Percentiles rank a stretch among this genome's conserved stretches.
Evolutionary conservation across 352 stramenopile genomes (phyloP).

Genomic region (Phytophthora pini): DNA sequence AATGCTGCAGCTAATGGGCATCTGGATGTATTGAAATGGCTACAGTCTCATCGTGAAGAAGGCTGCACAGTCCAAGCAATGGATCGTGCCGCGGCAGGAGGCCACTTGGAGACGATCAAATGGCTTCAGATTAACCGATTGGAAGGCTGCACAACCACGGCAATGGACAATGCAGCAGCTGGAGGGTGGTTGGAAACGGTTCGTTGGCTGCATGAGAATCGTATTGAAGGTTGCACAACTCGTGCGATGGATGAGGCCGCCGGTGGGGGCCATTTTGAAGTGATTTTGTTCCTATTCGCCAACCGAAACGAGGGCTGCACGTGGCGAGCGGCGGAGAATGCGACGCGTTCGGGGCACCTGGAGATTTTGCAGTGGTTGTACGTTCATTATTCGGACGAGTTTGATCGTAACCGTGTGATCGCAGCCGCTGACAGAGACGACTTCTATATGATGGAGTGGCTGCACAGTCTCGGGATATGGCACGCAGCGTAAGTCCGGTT

Average conservation of each 20-base stretch:
- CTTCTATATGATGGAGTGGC: slow-evolving; percentile 44
- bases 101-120: slow-evolving; percentile 31
- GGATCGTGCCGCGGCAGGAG: slow-evolving; percentile 27
- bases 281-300: slow-evolving; percentile 38
- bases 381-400: slow-evolving; percentile 27
- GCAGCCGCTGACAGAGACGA: slow-evolving; percentile 35
- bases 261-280: slow-evolving; percentile 39
- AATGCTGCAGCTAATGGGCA: slow-evolving; percentile 38
- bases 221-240: slow-evolving; percentile 40
- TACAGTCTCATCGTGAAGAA: slow-evolving; percentile 37
- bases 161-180: slow-evolving; percentile 39
- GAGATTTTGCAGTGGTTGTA: slow-evolving; percentile 43
- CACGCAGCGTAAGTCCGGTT: slow-evolving; percentile 4
- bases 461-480: slow-evolving; percentile 35
- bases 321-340: slow-evolving; percentile 32
- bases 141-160: slow-evolving; percentile 31
- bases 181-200: slow-evolving; percentile 33
- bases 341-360: slow-evolving; percentile 22
- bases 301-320: slow-evolving; percentile 38
- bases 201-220: slow-evolving; percentile 35
- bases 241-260: slow-evolving; percentile 49
- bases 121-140: slow-evolving; percentile 34
- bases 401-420: slow-evolving; percentile 43
- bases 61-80: slow-evolving; percentile 35
- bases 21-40: slow-evolving; percentile 38